These are phyloP conservation scores for Obba rivulosa DNA, from an alignment of 768 basidiomycete species.

Conservation along the genomic window DNA sequence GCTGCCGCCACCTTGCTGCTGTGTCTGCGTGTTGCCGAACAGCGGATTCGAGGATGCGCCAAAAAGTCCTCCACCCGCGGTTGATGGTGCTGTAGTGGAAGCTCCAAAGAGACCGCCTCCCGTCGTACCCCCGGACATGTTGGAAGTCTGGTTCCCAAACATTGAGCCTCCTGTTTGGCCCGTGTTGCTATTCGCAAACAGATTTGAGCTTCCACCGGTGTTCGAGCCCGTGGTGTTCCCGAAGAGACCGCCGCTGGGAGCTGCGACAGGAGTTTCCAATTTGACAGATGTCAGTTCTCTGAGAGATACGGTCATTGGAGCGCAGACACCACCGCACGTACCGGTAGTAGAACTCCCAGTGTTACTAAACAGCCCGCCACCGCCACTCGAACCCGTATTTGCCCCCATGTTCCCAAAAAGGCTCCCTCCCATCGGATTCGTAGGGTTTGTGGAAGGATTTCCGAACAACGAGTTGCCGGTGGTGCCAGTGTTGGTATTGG, in stretches of 20 bases:
- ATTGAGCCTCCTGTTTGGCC: slow-evolving; percentile 13
- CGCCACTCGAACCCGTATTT: neutral
- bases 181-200: slow-evolving; percentile 6
- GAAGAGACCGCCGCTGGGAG: neutral
- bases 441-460: too few relatives aligned
- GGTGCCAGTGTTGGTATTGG: neutral
- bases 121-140: slow-evolving; percentile 7
- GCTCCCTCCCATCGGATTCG: too few relatives aligned
- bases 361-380: slow-evolving; percentile 1
- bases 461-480: too few relatives aligned
- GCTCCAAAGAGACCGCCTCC: slow-evolving; percentile 21
- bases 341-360: neutral
- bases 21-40: slow-evolving; percentile 15
- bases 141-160: slow-evolving; percentile 13
- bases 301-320: neutral
- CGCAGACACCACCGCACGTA: neutral
- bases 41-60: slow-evolving; percentile 16
- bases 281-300: too few relatives aligned
- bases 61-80: slow-evolving; percentile 21
- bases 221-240: slow-evolving; percentile 6
- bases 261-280: too few relatives aligned
- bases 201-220: neutral
- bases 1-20: slow-evolving; percentile 1
- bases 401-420: too few relatives aligned
- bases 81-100: slow-evolving; percentile 5